Evolutionary conservation across 805 yeast genomes (phyloP).

Genomic region (Metschnikowia anglica): DNA sequence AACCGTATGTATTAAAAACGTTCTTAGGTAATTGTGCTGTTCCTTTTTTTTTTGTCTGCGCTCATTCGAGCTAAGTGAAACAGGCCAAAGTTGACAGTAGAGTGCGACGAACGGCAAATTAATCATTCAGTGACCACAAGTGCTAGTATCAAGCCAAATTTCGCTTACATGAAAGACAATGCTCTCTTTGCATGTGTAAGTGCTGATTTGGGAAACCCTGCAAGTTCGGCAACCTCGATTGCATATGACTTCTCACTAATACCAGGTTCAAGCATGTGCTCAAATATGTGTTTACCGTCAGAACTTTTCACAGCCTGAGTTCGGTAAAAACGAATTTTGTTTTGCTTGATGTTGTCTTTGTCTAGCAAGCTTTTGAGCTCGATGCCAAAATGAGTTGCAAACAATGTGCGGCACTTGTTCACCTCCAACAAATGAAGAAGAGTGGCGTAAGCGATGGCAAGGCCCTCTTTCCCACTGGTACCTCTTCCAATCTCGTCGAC

Average conservation of each 20-base stretch:
- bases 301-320: slow-evolving; percentile 32
- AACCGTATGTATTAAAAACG: no score
- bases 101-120: no score
- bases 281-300: slow-evolving; percentile 34
- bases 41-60: not conserved
- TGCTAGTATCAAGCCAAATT: not conserved
- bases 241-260: slow-evolving; percentile 78
- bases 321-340: slow-evolving; percentile 28
- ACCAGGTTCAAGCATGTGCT: slow-evolving; percentile 64
- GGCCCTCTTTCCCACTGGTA: slow-evolving; percentile 72
- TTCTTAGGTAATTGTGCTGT: not conserved
- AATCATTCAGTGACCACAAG: not conserved
- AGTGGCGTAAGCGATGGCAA: slow-evolving; percentile 80
- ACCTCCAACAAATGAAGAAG: slow-evolving; percentile 51
- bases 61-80: no score
- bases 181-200: slow-evolving; percentile 49
- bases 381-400: slow-evolving; percentile 79
- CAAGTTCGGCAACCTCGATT: slow-evolving; percentile 68
- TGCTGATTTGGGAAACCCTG: slow-evolving; percentile 72
- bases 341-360: slow-evolving; percentile 28
- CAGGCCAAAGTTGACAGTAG: no score
- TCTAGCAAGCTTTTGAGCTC: slow-evolving; percentile 40
- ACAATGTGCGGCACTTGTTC: slow-evolving; percentile 70
- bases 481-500: slow-evolving; percentile 47
- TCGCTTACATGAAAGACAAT: slow-evolving; percentile 12